phyloP scores from a whole-genome alignment of 495 filamentous ascomycete genomes.

The Aspergillus nidulans region DNA sequence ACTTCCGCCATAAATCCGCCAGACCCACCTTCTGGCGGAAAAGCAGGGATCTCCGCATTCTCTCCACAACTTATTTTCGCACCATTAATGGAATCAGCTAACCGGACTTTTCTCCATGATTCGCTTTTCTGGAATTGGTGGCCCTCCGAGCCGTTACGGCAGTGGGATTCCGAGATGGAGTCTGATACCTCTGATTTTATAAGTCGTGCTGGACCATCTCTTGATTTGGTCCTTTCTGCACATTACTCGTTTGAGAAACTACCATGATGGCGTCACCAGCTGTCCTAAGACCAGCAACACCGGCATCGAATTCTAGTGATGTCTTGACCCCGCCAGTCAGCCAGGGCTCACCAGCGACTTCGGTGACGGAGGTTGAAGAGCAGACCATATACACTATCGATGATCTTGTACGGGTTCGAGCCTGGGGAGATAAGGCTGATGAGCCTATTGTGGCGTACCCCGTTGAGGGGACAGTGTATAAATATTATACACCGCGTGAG shows the following conservation, averaged over 20 bases:
- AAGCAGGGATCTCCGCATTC: not conserved
- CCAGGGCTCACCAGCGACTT: slow-evolving; percentile 4
- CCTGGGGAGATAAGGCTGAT: slow-evolving; percentile 18
- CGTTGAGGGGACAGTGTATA: slow-evolving; percentile 25
- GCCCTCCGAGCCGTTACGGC: not conserved
- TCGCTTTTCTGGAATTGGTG: not conserved
- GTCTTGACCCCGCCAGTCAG: not conserved
- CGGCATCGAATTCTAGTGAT: not conserved
- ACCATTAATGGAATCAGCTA: not conserved
- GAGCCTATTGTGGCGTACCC: slow-evolving; percentile 32
- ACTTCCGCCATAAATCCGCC: no score
- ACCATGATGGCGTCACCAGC: slow-evolving; percentile 3
- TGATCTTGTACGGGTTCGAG: slow-evolving; percentile 25
- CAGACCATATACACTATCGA: slow-evolving; percentile 23
- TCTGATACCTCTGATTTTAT: not conserved
- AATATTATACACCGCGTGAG: slow-evolving; percentile 31
- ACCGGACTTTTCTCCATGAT: not conserved
- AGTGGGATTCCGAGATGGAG: not conserved
- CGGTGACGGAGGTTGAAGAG: slow-evolving; percentile 9
- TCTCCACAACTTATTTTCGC: not conserved
- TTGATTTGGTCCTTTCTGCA: not conserved
- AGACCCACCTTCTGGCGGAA: not conserved
- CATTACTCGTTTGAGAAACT: not conserved
- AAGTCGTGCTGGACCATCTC: not conserved
- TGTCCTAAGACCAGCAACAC: not conserved